Conservation (phyloP, 2,329 filamentous ascomycete species). For the Stachybotrys elegans region DNA sequence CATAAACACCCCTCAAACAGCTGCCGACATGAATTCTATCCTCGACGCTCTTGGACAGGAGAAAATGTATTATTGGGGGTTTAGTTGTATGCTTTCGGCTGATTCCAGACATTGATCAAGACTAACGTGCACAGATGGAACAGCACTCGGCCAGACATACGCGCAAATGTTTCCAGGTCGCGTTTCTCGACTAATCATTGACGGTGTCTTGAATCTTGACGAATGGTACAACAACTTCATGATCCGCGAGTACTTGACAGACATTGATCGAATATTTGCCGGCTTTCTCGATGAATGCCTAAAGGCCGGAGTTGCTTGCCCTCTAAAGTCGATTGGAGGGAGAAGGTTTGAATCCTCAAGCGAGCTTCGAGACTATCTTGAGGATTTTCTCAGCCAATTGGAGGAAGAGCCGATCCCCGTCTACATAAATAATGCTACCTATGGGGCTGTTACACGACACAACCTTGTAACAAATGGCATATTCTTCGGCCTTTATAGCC, state of each 20-base stretch:
- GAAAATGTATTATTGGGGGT: slow-evolving; percentile 33
- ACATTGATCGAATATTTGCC: slow-evolving; percentile 23
- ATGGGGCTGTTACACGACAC: slow-evolving; percentile 31
- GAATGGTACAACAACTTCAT: slow-evolving; percentile 25
- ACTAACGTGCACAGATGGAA: slow-evolving; percentile 23
- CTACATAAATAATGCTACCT: slow-evolving; percentile 35
- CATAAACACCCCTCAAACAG: slow-evolving; percentile 44
- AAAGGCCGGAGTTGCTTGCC: slow-evolving; percentile 39
- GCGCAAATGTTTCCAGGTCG: slow-evolving; percentile 30
- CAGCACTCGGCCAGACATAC: slow-evolving; percentile 34
- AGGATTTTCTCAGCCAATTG: slow-evolving; percentile 25
- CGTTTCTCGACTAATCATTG: slow-evolving; percentile 27
- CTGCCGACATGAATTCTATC: slow-evolving; percentile 46
- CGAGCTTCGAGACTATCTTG: slow-evolving; percentile 25
- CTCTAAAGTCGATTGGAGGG: slow-evolving; percentile 29
- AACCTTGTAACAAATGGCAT: slow-evolving; percentile 28
- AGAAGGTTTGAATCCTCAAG: slow-evolving; percentile 22
- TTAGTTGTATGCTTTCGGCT: slow-evolving; percentile 21
- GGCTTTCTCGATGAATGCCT: slow-evolving; percentile 30
- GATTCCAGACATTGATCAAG: not conserved
- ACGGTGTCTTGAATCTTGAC: slow-evolving; percentile 27
- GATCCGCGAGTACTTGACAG: slow-evolving; percentile 18
- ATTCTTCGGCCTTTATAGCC: slow-evolving; percentile 33
- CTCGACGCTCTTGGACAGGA: slow-evolving; percentile 32
- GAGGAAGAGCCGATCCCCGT: slow-evolving; percentile 32